phyloP scores from a whole-genome alignment of 108 stramenopile genomes.

The Cyclotella atomus region DNA sequence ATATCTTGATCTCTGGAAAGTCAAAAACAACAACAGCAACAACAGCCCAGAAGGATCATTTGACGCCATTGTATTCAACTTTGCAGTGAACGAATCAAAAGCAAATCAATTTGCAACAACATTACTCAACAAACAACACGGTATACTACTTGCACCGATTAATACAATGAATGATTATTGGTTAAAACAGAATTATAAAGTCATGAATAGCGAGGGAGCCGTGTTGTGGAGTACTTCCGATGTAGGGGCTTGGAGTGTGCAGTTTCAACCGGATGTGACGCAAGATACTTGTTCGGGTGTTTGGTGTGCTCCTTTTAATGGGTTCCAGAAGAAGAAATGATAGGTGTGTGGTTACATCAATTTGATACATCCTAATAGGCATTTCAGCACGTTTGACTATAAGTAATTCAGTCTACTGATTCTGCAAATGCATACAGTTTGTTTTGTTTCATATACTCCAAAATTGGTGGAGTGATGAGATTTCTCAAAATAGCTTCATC shows the following conservation, averaged over 20 bases:
- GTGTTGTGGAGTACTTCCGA: slow-evolving; percentile 65
- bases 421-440: slow-evolving; percentile 67
- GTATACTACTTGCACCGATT: slow-evolving; percentile 75
- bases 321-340: slow-evolving; percentile 67
- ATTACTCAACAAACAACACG: slow-evolving; percentile 58
- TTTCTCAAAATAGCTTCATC: slow-evolving; percentile 40
- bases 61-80: slow-evolving; percentile 82
- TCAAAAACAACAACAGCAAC: not conserved
- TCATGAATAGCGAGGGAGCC: slow-evolving; percentile 58
- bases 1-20: slow-evolving; percentile 51
- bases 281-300: slow-evolving; percentile 85
- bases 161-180: slow-evolving; percentile 84
- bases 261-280: slow-evolving; percentile 91
- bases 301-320: slow-evolving; percentile 89
- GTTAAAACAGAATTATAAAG: slow-evolving; percentile 79
- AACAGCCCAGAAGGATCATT: slow-evolving; percentile 45
- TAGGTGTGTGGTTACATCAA: too few species aligned
- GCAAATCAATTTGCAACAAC: slow-evolving; percentile 62
- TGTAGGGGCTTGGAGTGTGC: slow-evolving; percentile 91
- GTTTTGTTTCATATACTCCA: slow-evolving; percentile 67
- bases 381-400: not conserved
- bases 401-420: not conserved
- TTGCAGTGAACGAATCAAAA: slow-evolving; percentile 82
- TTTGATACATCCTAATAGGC: too few species aligned
- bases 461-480: slow-evolving; percentile 46